Evolutionary conservation across 148 eudicot species (phyloP), one percentile per base, ranked within the genome.

Genomic region (Rhododendron griersonianum): DNA sequence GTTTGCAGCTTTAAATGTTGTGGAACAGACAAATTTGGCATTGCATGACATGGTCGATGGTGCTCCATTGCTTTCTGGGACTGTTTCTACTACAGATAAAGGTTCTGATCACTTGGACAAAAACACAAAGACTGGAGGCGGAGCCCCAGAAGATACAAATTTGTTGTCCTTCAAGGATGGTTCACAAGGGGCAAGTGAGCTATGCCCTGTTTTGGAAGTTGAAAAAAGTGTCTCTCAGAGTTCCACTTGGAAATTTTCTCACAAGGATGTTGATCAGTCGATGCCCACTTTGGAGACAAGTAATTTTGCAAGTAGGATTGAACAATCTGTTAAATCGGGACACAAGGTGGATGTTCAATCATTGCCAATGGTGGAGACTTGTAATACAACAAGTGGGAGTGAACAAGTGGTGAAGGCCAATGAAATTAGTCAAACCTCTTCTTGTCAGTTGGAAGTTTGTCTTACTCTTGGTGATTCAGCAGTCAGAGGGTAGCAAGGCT

Each of bases 251-350:
- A 77, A 47, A 59, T 59, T 86, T 48, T 82, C 53, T 73, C 57
- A 87, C 44, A 55, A 80, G 81, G 81, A 39, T 78, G 85, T 73
- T 67, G 88, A 80, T 81, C 85, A 87, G 84, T 89, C 89, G 71
- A 73, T 67, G 82, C 87, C 88, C 69, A 77, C 77, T 63, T 79
- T 78, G 77, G 92, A 91, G 78, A 88, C 82, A 67, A 61, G 80
- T 61, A 84, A 86, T 82, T 87, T 85, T 53, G 76, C 84, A 30
- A 86, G 84, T 47, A 84, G 75, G 59, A 81, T 53, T 61, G 89
- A 81, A 81, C 71, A 80, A 78, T n/a, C 61, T 1, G 55, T 73
- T 81, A 75, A 44, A 67, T 50, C 84, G 53, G 84, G 48, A 78
- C 55, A 86, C 55, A 81, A 87, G 81, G 79, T 55, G 15, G 81